These are phyloP conservation scores for Podochytrium sp. DNA, from an alignment of 192 early-diverging fungal genomes.

Conservation along the genomic window DNA sequence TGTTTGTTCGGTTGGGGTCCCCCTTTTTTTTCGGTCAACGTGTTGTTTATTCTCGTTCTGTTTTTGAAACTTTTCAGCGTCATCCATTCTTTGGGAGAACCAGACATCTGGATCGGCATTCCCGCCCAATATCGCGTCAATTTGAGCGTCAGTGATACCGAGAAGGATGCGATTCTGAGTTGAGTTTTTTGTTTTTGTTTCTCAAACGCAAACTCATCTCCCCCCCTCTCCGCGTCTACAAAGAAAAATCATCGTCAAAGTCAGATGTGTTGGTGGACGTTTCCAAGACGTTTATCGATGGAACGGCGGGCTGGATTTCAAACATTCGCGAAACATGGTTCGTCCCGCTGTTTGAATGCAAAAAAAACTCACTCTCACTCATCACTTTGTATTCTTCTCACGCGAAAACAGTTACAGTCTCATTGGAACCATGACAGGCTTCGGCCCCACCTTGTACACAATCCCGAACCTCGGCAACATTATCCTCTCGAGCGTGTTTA, in stretches of 20 bases:
- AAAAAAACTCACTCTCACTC: neutral
- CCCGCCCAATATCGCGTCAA: constrained; percentile 24
- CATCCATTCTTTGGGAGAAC: constrained; percentile 37
- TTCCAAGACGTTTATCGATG: neutral
- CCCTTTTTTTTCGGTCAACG: neutral
- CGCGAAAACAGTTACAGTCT: constrained; percentile 34
- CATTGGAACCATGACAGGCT: constrained; percentile 29
- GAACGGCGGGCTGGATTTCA: constrained; percentile 20
- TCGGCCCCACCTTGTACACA: constrained; percentile 31
- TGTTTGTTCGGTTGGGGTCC: neutral
- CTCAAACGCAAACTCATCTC: no score
- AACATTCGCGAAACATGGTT: constrained; percentile 38
- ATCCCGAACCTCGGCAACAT: neutral
- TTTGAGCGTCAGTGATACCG: constrained; percentile 8
- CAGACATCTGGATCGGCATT: constrained; percentile 17
- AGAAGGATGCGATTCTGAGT: constrained; percentile 21
- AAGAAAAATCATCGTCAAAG: neutral
- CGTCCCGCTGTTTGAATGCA: neutral
- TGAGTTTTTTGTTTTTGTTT: neutral
- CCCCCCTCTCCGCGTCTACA: neutral
- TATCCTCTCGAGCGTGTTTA: constrained; percentile 21
- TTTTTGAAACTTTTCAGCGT: neutral
- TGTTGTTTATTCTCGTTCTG: no score
- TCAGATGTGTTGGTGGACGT: neutral
- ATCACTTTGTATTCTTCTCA: neutral